Evolutionary conservation across 2,329 filamentous ascomycete genomes (phyloP).

Genomic region (Clonostachys sp.): DNA sequence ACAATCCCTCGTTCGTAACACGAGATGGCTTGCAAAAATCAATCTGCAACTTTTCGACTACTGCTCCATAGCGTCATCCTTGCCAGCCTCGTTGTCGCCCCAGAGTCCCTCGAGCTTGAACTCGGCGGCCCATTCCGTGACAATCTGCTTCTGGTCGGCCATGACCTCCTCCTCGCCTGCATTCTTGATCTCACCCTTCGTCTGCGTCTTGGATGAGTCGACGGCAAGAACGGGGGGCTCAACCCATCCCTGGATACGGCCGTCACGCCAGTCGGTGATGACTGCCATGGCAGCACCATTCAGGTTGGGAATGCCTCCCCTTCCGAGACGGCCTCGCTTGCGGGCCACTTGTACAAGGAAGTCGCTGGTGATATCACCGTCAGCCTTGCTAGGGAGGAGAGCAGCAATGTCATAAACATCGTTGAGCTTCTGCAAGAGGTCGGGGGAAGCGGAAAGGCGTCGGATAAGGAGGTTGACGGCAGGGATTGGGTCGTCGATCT

Average conservation of each 20-base stretch:
- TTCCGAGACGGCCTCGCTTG: slow-evolving; percentile 83
- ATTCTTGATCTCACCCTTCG: slow-evolving; percentile 26
- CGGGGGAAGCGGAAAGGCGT: slow-evolving; percentile 67
- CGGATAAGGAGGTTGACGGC: slow-evolving; percentile 82
- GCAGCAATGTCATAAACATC: slow-evolving; percentile 81
- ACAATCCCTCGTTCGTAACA: too few relatives aligned
- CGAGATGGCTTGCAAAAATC: too few relatives aligned
- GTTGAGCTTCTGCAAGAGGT: slow-evolving; percentile 74
- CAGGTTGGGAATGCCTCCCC: slow-evolving; percentile 87
- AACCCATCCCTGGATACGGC: slow-evolving; percentile 88
- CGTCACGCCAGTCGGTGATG: slow-evolving; percentile 94
- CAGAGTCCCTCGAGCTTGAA: slow-evolving; percentile 93
- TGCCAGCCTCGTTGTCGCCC: slow-evolving; percentile 53
- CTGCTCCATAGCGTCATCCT: slow-evolving; percentile 46
- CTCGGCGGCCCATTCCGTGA: slow-evolving; percentile 88
- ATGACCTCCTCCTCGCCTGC: slow-evolving; percentile 37
- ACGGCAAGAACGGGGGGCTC: slow-evolving; percentile 67
- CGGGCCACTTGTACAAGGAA: slow-evolving; percentile 93
- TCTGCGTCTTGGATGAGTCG: slow-evolving; percentile 21
- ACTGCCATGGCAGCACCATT: slow-evolving; percentile 86
- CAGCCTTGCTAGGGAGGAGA: slow-evolving; percentile 59
- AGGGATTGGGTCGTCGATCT: slow-evolving; percentile 88
- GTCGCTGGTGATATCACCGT: slow-evolving; percentile 78
- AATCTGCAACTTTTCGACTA: slow-evolving; percentile 14
- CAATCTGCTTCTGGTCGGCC: slow-evolving; percentile 77